These are phyloP conservation scores for Erodium maritimum DNA, from an alignment of 345 rosid species.

Conservation along the genomic window DNA sequence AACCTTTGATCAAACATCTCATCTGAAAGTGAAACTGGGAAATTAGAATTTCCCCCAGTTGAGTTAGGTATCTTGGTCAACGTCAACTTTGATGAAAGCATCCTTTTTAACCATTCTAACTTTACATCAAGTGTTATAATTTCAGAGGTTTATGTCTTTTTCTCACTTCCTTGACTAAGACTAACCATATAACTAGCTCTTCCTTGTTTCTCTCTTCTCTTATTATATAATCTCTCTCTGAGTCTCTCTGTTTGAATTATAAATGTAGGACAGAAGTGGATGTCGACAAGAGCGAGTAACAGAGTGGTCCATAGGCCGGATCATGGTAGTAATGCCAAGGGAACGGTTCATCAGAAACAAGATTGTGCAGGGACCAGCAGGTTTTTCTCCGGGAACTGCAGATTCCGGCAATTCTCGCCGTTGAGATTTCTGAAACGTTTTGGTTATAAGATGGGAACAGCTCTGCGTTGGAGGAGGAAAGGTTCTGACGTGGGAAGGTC, in stretches of 20 bases:
- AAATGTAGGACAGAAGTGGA: not conserved
- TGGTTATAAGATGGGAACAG: constrained; percentile 29
- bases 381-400: constrained; percentile 3
- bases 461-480: constrained; percentile 23
- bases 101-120: too few relatives aligned
- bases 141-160: not conserved
- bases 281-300: constrained; percentile 24
- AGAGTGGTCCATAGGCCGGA: constrained; percentile 6
- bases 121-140: not conserved
- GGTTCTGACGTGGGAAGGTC: constrained; percentile 30
- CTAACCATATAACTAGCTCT: not conserved
- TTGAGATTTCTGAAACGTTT: constrained; percentile 34
- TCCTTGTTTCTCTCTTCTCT: not conserved
- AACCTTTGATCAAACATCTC: not conserved
- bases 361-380: constrained; percentile 10
- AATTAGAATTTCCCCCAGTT: too few relatives aligned
- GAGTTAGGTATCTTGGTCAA: too few relatives aligned
- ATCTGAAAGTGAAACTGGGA: too few relatives aligned
- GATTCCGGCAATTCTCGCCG: constrained; percentile 22
- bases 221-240: not conserved
- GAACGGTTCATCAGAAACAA: not conserved
- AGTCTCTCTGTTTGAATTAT: not conserved
- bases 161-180: not conserved
- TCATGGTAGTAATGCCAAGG: constrained; percentile 1
- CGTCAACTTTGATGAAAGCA: not conserved